Conservation (phyloP, 75 land plant species). For the Isoetes taiwanensis region DNA sequence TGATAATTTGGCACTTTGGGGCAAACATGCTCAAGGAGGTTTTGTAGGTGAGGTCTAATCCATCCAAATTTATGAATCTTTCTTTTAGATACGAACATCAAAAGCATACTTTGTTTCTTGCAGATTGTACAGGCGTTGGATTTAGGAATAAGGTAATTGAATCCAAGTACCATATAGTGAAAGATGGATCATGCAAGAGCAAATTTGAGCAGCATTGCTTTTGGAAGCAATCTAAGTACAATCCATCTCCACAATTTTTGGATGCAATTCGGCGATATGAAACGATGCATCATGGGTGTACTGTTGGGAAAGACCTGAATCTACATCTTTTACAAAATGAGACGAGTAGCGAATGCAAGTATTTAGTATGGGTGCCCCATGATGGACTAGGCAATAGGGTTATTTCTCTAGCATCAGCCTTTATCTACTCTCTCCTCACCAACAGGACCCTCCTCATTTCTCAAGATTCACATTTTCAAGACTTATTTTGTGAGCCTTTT, state of each 20-base stretch:
- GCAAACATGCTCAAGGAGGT: too few relatives aligned
- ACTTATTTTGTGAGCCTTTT: too few relatives aligned
- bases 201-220: slow-evolving; percentile 12
- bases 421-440: slow-evolving; percentile 10
- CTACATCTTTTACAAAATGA: neutral
- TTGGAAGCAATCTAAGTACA: slow-evolving; percentile 3
- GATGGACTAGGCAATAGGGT: slow-evolving; percentile 10
- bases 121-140: too few relatives aligned
- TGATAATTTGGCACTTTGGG: too few relatives aligned
- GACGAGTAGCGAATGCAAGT: neutral
- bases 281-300: slow-evolving; percentile 1
- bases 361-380: neutral
- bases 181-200: too few relatives aligned
- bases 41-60: too few relatives aligned
- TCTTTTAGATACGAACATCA: too few relatives aligned
- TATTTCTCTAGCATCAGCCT: slow-evolving; percentile 9
- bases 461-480: neutral
- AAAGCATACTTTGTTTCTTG: too few relatives aligned
- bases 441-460: slow-evolving; percentile 1
- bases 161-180: too few relatives aligned
- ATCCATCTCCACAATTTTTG: neutral
- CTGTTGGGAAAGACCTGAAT: neutral
- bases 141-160: too few relatives aligned
- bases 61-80: too few relatives aligned
- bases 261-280: neutral